Evolutionary conservation across 2,329 filamentous ascomycete genomes (phyloP).

Genomic region (Calcarisporium arbuscula): DNA sequence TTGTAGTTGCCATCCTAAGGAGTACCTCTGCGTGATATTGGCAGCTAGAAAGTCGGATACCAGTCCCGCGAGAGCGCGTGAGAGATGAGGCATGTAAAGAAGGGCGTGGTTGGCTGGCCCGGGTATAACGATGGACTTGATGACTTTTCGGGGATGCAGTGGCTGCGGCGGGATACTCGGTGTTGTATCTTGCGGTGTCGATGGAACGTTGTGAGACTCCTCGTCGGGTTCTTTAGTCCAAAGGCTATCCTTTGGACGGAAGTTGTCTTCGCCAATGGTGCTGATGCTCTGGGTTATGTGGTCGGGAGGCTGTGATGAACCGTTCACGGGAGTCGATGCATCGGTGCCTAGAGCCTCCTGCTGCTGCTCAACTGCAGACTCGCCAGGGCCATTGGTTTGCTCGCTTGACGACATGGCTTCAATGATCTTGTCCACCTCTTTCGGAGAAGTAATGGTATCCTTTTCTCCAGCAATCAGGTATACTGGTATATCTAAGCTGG

Average conservation of each 20-base stretch:
- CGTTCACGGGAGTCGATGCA: constrained; percentile 41
- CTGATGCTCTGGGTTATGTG: constrained; percentile 30
- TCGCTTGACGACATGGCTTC: constrained; percentile 24
- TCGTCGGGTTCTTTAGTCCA: neutral
- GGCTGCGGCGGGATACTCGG: constrained; percentile 41
- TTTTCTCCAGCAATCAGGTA: constrained; percentile 72
- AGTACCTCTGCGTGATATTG: constrained; percentile 70
- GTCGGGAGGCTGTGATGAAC: constrained; percentile 21
- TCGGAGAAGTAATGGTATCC: constrained; percentile 69
- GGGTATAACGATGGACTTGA: constrained; percentile 67
- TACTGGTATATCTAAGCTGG: constrained; percentile 63
- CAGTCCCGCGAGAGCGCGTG: constrained; percentile 70
- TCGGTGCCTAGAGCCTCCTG: constrained; percentile 32
- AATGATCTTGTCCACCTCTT: constrained; percentile 63
- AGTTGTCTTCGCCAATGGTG: too few relatives aligned
- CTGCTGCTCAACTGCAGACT: constrained; percentile 17
- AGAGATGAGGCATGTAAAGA: constrained; percentile 70
- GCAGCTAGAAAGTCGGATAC: constrained; percentile 75
- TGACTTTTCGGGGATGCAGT: constrained; percentile 41
- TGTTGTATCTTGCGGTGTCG: constrained; percentile 36
- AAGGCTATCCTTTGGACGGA: neutral
- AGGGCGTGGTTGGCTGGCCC: constrained; percentile 76
- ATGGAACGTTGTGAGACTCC: constrained; percentile 35
- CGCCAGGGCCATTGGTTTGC: constrained; percentile 6
- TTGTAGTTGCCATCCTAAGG: constrained; percentile 84